Conservation (phyloP, 805 yeast species). For the Wickerhamomyces bisporus region DNA sequence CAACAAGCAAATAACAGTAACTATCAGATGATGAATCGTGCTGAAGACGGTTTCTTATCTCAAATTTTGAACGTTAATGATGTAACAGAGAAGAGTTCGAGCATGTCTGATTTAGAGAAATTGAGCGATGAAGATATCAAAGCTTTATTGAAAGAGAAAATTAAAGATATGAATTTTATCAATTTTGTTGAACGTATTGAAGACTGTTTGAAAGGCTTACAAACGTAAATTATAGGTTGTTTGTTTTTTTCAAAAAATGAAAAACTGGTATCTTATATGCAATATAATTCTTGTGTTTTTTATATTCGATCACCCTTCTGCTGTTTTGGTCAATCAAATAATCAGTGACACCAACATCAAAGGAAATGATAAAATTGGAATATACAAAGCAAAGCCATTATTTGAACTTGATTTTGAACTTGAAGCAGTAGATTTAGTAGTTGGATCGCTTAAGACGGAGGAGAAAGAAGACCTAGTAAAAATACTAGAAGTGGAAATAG, state of each 20-base stretch:
- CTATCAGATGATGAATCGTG: background rate
- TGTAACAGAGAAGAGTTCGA: too few relatives aligned
- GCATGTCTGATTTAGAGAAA: too few relatives aligned
- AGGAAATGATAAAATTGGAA: conserved; percentile 11
- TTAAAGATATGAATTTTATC: conserved; percentile 20
- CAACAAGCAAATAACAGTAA: too few relatives aligned
- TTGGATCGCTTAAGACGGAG: conserved; percentile 1
- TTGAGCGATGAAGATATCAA: conserved; percentile 17
- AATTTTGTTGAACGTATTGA: conserved; percentile 22
- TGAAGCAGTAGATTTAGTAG: background rate
- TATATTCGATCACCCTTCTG: too few relatives aligned
- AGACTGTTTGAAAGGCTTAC: conserved; percentile 14
- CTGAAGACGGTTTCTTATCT: conserved; percentile 10
- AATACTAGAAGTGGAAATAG: too few relatives aligned
- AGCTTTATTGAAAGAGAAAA: conserved; percentile 12
- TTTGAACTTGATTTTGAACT: conserved; percentile 1
- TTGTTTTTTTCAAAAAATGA: too few relatives aligned
- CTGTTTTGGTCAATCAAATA: too few relatives aligned
- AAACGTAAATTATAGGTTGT: too few relatives aligned
- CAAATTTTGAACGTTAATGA: conserved; percentile 11
- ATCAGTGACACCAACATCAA: conserved; percentile 8
- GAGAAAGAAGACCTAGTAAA: background rate
- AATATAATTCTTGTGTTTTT: too few relatives aligned
- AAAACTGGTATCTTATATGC: too few relatives aligned
- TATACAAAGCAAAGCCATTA: conserved; percentile 6